Evolutionary conservation across 2,329 filamentous ascomycete genomes (phyloP).

Genomic region (Aspergillus transmontanensis): DNA sequence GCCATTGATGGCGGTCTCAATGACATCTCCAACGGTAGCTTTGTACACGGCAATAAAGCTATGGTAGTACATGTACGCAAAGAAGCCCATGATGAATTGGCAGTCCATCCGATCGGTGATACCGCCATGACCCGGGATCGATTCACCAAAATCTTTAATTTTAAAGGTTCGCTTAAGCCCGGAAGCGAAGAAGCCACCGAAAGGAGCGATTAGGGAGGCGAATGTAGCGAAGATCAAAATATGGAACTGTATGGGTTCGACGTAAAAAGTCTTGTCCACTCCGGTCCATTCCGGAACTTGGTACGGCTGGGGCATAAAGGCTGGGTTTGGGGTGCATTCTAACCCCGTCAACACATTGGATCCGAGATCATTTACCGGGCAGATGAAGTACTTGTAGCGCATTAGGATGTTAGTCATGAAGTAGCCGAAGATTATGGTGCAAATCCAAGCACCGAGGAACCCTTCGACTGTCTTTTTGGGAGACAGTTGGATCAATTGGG

Average conservation of each 20-base stretch:
- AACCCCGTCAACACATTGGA: conserved; percentile 91
- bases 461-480: conserved; percentile 99
- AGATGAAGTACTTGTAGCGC: conserved; percentile 96
- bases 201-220: conserved; percentile 93
- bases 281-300: conserved; percentile 73
- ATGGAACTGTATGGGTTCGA: conserved; percentile 91
- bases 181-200: conserved; percentile 97
- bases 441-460: conserved; percentile 93
- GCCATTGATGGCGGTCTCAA: conserved; percentile 91
- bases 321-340: conserved; percentile 86
- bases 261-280: conserved; percentile 69
- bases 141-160: conserved; percentile 99
- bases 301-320: conserved; percentile 79
- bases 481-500: conserved; percentile 95
- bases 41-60: conserved; percentile 92
- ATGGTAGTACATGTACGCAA: conserved; percentile 97
- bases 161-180: conserved; percentile 98
- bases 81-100: conserved; percentile 99
- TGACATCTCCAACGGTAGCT: conserved; percentile 79
- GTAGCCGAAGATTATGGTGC: conserved; percentile 85
- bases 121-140: conserved; percentile 94
- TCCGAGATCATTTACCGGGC: conserved; percentile 93
- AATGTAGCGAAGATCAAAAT: conserved; percentile 88
- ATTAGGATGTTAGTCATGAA: conserved; percentile 80
- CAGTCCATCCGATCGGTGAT: conserved; percentile 99